Base-by-base conservation (phyloP, 148 eudicot genomes). In the Limonium bicolor region DNA sequence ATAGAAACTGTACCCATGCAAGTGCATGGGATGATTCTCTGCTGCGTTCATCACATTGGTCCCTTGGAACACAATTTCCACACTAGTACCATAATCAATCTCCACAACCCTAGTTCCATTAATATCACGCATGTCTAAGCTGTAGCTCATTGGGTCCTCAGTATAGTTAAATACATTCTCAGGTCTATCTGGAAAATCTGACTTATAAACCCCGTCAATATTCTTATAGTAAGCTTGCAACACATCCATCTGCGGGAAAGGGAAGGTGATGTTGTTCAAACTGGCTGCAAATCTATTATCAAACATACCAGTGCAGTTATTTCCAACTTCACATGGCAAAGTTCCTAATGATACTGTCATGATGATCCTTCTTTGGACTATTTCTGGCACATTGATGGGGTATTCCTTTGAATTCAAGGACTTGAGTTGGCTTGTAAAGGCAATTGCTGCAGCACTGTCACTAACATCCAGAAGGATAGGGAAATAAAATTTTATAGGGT, bases 131-230 rank as follows among this genome's bases (percentile, higher is more conserved):
- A n/a, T n/a, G n/a, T n/a, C n/a, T n/a, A n/a, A n/a, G n/a, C n/a
- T n/a, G n/a, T n/a, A n/a, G n/a, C n/a, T n/a, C n/a, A n/a, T n/a
- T n/a, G n/a, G n/a, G n/a, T n/a, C n/a, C n/a, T n/a, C n/a, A n/a
- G n/a, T n/a, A n/a, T n/a, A n/a, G n/a, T n/a, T n/a, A n/a, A n/a
- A n/a, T n/a, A n/a, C n/a, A n/a, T n/a, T n/a, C n/a, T n/a, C n/a
- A n/a, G n/a, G n/a, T n/a, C n/a, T n/a, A n/a, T n/a, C n/a, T n/a
- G 87, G 86, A 17, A 78, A 78, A 65, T 74, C 77, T 33, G 70
- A 67, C 17, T 74, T 64, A 29, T n/a, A 78, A 3, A 67, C 51
- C 8, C 81, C 81, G 20, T 54, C 62, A 30, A 78, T 62, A 15
- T 68, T 68, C 36, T 38, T 28, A 42, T 74, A 71, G 54, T 78